Conservation (phyloP, 208 protist species). For the Herpetomonas samuelpessoai region DNA sequence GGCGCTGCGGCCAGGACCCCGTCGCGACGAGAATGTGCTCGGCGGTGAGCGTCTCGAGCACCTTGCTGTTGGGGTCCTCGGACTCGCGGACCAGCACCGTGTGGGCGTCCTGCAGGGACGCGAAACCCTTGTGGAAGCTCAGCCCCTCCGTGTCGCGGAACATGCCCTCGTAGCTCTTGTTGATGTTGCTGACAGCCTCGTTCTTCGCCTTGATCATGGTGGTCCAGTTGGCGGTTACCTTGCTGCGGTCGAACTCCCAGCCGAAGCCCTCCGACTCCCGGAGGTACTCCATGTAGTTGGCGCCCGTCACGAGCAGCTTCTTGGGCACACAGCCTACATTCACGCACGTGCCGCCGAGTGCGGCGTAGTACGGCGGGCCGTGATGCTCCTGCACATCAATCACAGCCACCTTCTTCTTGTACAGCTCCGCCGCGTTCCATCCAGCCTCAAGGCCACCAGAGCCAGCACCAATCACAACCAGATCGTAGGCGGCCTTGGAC, state of each 20-base stretch:
- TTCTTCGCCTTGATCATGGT: constrained; percentile 89
- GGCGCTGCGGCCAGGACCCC: constrained; percentile 84
- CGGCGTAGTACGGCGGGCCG: constrained; percentile 73
- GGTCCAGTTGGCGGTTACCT: constrained; percentile 71
- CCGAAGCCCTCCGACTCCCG: constrained; percentile 79
- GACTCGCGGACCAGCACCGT: constrained; percentile 72
- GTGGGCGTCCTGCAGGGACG: constrained; percentile 59
- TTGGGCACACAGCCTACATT: constrained; percentile 89
- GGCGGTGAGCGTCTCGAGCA: constrained; percentile 59
- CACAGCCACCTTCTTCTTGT: constrained; percentile 87
- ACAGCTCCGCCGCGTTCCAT: constrained; percentile 77
- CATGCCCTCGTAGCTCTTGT: constrained; percentile 91
- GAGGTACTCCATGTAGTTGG: constrained; percentile 76
- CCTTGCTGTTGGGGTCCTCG: constrained; percentile 36
- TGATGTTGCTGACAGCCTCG: constrained; percentile 78
- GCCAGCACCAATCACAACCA: constrained; percentile 88
- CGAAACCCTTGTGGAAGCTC: constrained; percentile 83
- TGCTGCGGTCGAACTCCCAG: constrained; percentile 62
- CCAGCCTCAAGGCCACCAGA: constrained; percentile 87
- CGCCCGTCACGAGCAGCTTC: constrained; percentile 87
- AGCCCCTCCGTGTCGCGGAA: constrained; percentile 83
- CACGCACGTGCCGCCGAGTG: constrained; percentile 85
- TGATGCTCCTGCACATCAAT: constrained; percentile 80
- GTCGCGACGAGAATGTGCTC: constrained; percentile 84
- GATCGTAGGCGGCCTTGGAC: constrained; percentile 72